These are phyloP conservation scores for Skeletonema costatum DNA, from an alignment of 108 stramenopile species.

Conservation along the genomic window DNA sequence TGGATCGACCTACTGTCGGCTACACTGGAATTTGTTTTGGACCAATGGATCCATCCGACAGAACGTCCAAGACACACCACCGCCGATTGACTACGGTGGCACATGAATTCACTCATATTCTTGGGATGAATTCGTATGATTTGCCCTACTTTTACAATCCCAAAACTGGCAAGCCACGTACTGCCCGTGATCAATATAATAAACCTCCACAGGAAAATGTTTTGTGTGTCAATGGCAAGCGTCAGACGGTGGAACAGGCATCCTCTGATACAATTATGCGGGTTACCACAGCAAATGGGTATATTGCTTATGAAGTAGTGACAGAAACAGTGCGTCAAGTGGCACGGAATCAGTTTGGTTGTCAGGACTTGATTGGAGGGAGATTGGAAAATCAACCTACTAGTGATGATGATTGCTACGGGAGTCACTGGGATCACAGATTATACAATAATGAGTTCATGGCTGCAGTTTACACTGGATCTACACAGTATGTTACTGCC, in stretches of 20 bases:
- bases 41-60: slow-evolving; percentile 32
- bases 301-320: slow-evolving; percentile 49
- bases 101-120: slow-evolving; percentile 54
- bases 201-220: slow-evolving; percentile 24
- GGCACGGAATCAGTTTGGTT: slow-evolving; percentile 61
- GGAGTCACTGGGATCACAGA: slow-evolving; percentile 58
- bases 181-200: slow-evolving; percentile 28
- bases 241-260: slow-evolving; percentile 7
- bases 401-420: slow-evolving; percentile 42
- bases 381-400: slow-evolving; percentile 55
- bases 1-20: slow-evolving; percentile 40
- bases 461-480: slow-evolving; percentile 46
- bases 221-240: slow-evolving; percentile 39
- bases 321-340: slow-evolving; percentile 57
- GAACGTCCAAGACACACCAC: slow-evolving; percentile 33
- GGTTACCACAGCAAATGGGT: slow-evolving; percentile 34
- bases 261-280: slow-evolving; percentile 15
- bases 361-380: slow-evolving; percentile 54
- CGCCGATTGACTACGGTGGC: slow-evolving; percentile 29
- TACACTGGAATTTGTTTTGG: slow-evolving; percentile 43
- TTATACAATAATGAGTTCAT: slow-evolving; percentile 54
- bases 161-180: slow-evolving; percentile 42
- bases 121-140: slow-evolving; percentile 49
- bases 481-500: slow-evolving; percentile 46
- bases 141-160: slow-evolving; percentile 48